Conservation (phyloP, 2,329 filamentous ascomycete species). For the Raffaelea ambrosiae region DNA sequence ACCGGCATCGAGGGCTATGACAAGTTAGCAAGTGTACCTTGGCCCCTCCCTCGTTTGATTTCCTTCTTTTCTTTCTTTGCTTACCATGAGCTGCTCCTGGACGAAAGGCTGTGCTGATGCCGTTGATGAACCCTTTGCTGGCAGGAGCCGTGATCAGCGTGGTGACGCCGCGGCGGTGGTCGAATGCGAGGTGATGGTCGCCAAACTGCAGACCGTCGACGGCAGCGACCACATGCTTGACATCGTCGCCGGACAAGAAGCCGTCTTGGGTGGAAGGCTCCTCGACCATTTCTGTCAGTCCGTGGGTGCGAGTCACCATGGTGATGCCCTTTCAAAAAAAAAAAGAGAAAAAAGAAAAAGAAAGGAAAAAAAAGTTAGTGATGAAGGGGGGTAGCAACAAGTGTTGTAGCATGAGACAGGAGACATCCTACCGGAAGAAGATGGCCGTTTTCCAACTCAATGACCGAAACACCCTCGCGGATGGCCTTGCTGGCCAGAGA, state of each 20-base stretch:
- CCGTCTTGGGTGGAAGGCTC: not conserved
- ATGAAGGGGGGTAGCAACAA: too few species aligned
- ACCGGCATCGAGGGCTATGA: not conserved
- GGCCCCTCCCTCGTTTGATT: too few species aligned
- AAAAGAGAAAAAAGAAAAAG: not conserved
- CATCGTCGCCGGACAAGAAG: not conserved
- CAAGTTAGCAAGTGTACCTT: not conserved
- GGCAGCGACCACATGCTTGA: not conserved
- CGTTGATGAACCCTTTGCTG: not conserved
- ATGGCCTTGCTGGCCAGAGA: not conserved
- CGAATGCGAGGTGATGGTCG: not conserved
- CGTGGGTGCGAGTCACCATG: not conserved
- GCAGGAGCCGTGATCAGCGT: not conserved
- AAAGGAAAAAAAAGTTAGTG: not conserved
- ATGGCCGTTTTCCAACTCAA: not conserved
- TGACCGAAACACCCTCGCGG: not conserved
- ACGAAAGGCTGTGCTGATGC: not conserved
- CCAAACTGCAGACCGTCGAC: not conserved
- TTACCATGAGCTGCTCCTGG: not conserved
- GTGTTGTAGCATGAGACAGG: too few species aligned
- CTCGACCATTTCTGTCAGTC: not conserved
- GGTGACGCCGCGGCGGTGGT: not conserved
- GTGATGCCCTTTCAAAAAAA: not conserved
- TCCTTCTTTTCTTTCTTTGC: too few species aligned
- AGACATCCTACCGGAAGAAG: not conserved